phyloP scores from a whole-genome alignment of 352 stramenopile genomes.

The Pythium biforme region DNA sequence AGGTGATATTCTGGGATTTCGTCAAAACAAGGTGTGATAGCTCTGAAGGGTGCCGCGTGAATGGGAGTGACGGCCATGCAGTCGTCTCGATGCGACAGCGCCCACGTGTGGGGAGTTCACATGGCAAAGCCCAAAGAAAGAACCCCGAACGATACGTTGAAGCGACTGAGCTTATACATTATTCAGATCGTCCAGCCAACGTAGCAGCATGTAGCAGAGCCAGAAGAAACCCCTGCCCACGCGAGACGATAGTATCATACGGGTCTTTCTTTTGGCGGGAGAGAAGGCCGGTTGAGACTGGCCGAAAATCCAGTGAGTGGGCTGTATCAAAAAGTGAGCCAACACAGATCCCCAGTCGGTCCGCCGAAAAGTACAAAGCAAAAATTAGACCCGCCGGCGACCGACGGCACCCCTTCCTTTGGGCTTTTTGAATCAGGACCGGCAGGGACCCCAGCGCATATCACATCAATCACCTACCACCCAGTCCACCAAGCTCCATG shows the following conservation, averaged over 20 bases:
- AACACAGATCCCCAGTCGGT: background rate
- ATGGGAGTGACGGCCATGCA: background rate
- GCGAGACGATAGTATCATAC: background rate
- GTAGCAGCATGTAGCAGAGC: background rate
- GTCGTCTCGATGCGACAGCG: background rate
- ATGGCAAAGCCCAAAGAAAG: background rate
- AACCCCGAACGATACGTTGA: background rate
- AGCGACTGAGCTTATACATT: background rate
- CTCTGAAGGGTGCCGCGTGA: background rate
- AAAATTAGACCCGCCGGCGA: background rate
- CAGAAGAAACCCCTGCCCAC: background rate
- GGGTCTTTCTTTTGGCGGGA: background rate
- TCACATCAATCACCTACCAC: background rate
- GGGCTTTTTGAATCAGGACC: background rate
- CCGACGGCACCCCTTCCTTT: background rate
- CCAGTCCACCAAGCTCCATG: background rate
- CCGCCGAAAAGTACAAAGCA: too few relatives aligned
- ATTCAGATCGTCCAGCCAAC: background rate
- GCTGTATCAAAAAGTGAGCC: slow-evolving; percentile 5
- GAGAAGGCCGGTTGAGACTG: background rate
- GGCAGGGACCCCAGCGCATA: background rate
- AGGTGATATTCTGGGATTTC: background rate
- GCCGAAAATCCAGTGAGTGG: slow-evolving; percentile 7
- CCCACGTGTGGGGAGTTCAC: background rate
- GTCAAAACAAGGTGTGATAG: slow-evolving; percentile 15